phyloP scores from a whole-genome alignment of 2,329 filamentous ascomycete genomes.

The Penicillium janthinellum region DNA sequence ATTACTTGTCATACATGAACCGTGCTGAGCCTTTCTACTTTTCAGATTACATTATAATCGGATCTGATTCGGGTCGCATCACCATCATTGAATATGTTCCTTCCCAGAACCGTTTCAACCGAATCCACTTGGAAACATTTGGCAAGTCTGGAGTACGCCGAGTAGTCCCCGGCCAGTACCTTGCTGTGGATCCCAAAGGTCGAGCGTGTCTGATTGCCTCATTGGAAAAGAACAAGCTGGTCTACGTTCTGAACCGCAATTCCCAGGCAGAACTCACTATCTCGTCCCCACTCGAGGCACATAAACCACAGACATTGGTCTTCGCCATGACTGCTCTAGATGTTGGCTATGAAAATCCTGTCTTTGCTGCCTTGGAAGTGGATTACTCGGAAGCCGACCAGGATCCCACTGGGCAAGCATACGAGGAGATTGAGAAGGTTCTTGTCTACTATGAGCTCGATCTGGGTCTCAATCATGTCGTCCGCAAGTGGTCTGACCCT shows the following conservation, averaged over 20 bases:
- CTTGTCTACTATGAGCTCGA: slow-evolving; percentile 98
- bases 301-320: slow-evolving; percentile 88
- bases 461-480: slow-evolving; percentile 93
- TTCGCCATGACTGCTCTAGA: slow-evolving; percentile 86
- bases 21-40: slow-evolving; percentile 47
- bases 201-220: slow-evolving; percentile 92
- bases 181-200: slow-evolving; percentile 93
- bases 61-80: slow-evolving; percentile 93
- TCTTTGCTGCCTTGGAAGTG: slow-evolving; percentile 92
- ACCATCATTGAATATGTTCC: slow-evolving; percentile 90
- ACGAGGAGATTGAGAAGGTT: slow-evolving; percentile 80
- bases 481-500: slow-evolving; percentile 92
- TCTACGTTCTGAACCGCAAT: slow-evolving; percentile 96
- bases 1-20: slow-evolving; percentile 28
- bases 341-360: slow-evolving; percentile 94
- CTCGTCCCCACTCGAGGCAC: slow-evolving; percentile 93
- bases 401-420: slow-evolving; percentile 82
- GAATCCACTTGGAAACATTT: slow-evolving; percentile 94
- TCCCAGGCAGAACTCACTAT: slow-evolving; percentile 93
- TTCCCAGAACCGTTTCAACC: slow-evolving; percentile 81
- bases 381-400: slow-evolving; percentile 91
- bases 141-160: slow-evolving; percentile 94
- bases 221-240: slow-evolving; percentile 98
- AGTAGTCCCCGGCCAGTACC: slow-evolving; percentile 92
- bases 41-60: slow-evolving; percentile 90